Evolutionary conservation across 2,329 filamentous ascomycete species (phyloP), one percentile per base, ranked within the genome.

Genomic region (Fusarium avenaceum): DNA sequence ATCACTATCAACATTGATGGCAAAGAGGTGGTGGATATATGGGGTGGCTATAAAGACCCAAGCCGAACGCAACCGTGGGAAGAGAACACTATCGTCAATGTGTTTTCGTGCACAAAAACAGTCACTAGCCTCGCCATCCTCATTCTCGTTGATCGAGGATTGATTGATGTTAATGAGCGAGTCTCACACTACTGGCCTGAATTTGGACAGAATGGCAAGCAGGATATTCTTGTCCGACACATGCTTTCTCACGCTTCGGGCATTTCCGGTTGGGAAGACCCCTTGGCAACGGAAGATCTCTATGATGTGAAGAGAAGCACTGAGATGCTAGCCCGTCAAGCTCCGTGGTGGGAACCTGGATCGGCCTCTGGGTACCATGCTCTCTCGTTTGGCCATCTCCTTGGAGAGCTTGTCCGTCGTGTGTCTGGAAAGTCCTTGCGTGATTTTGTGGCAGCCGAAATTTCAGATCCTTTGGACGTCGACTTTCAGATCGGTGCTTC

Each of bases 151-250:
- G 65, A 69, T 11, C 52, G 65, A 8, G 65, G 60, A 2, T 0
- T 68, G 7, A 38, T 68, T 0, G 20, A 51, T 4, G 17, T 56
- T 1, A 17, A 50, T 1, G 24, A 57, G 3, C 56, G 56, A 1
- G 45, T 70, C 3, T 44, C 55, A 6, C 50, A 62, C 6, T 70
- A 68, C 33, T 70, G 63, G 67, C 67, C 67, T 0, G 67, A 58
- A 4, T 70, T 70, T 10, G 67, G 26, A 1, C 46, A 45, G 7
- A 61, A 70, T 4, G 60, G 59, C 8, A 70, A 70, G 7, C 56
- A 63, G 2, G 38, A 28, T 3, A 44, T 53, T n/a, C 63, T 69
- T 1, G 30, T 70, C 0, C 55, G 30, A 3, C 32, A 58, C 5
- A 13, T 55, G 0, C 43, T 70, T 1, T 49, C 63, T 0, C 67